Conservation (phyloP, 371 early-diverging fungal species). For the Mortierella sp. region DNA sequence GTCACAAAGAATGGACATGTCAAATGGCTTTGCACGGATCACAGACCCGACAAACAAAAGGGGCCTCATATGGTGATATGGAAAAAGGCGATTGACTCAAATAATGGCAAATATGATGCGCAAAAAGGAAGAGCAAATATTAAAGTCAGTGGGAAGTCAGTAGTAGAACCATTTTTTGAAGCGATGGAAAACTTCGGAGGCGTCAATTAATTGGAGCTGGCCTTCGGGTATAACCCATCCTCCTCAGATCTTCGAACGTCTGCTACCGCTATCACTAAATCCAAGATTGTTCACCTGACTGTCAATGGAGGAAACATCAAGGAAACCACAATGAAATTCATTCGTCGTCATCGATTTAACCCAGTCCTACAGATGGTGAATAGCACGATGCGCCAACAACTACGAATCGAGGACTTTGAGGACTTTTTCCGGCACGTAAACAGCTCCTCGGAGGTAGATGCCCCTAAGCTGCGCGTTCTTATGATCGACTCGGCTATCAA, state of each 20-base stretch:
- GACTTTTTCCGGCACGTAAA: neutral
- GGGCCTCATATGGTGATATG: neutral
- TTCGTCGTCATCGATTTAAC: neutral
- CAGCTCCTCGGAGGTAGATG: neutral
- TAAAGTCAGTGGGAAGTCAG: neutral
- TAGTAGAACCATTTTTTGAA: neutral
- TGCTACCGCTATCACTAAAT: neutral
- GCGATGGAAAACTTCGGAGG: neutral
- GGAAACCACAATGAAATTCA: neutral
- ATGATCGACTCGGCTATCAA: neutral
- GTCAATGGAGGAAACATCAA: neutral
- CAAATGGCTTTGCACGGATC: neutral
- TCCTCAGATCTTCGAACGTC: neutral
- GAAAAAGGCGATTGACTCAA: neutral
- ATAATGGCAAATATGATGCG: neutral
- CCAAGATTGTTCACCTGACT: conserved; percentile 1
- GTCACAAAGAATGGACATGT: neutral
- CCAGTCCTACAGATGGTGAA: neutral
- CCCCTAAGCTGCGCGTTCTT: neutral
- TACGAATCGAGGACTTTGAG: neutral
- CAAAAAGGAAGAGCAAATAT: neutral
- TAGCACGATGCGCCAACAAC: neutral
- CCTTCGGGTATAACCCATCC: neutral
- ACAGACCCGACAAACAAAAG: neutral
- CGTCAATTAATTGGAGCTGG: neutral